A percentile compares a stretch with the other conserved stretches of the same genome.
Evolutionary conservation across 768 basidiomycete genomes (phyloP).

Genomic region (Cantharellus cinnabarinus): DNA sequence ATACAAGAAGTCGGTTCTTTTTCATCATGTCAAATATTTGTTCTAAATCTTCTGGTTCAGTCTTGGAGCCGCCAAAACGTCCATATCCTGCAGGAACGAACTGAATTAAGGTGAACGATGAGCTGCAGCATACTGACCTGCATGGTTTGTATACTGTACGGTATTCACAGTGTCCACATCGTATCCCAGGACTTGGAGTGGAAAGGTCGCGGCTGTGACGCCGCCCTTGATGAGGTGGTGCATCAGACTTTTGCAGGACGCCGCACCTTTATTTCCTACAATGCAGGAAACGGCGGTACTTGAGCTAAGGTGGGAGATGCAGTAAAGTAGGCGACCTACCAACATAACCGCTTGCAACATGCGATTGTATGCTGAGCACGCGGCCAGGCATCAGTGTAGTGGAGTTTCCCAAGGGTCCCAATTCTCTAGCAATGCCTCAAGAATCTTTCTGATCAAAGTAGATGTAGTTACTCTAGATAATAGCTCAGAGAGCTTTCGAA

Average conservation of each 20-base stretch:
- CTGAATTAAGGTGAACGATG: neutral
- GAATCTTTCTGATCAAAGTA: too few relatives aligned
- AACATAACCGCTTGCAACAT: constrained; percentile 86
- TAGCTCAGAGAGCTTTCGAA: too few relatives aligned
- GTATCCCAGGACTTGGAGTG: constrained; percentile 48
- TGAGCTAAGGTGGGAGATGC: neutral
- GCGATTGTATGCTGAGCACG: constrained; percentile 79
- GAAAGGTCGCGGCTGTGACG: constrained; percentile 40
- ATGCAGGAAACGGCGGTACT: neutral
- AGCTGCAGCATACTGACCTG: constrained; percentile 29
- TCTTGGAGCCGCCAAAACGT: constrained; percentile 56
- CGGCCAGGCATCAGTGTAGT: constrained; percentile 15
- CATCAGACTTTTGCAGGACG: neutral
- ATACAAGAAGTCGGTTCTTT: constrained; percentile 55
- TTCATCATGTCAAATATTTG: constrained; percentile 56
- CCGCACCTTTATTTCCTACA: neutral
- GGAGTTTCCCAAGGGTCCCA: neutral
- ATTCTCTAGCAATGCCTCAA: neutral
- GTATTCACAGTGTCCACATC: constrained; percentile 94
- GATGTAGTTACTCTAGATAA: too few relatives aligned
- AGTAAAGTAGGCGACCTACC: constrained; percentile 21
- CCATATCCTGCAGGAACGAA: constrained; percentile 43
- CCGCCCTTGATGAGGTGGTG: constrained; percentile 12
- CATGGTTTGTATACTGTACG: constrained; percentile 88
- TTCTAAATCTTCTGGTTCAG: constrained; percentile 56